phyloP scores from a whole-genome alignment of 73 alveolate species.

The Paramecium octaurelia region DNA sequence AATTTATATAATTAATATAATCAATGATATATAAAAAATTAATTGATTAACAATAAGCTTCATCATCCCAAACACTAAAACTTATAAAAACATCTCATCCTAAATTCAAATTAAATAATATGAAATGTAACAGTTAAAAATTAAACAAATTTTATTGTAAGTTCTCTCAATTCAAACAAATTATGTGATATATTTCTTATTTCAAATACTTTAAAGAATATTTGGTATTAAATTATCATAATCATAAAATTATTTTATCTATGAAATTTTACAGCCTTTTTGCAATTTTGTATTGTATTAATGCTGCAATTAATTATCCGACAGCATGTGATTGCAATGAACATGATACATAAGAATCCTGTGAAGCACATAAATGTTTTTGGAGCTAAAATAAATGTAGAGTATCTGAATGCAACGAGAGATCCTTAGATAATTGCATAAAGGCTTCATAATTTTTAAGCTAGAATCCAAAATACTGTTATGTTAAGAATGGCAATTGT shows the following conservation, averaged over 20 bases:
- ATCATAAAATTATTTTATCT: not conserved
- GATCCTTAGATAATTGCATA: not conserved
- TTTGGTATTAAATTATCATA: no score
- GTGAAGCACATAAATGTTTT: not conserved
- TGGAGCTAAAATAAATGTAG: not conserved
- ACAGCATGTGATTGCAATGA: conserved; percentile 13
- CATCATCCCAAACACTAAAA: no score
- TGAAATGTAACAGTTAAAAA: no score
- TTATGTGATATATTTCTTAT: no score
- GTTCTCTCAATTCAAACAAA: no score
- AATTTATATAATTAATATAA: no score
- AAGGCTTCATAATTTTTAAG: not conserved
- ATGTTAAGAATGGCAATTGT: not conserved
- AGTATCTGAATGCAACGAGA: not conserved
- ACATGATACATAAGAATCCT: conserved; percentile 2
- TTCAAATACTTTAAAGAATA: no score
- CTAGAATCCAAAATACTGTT: not conserved
- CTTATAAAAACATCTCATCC: no score
- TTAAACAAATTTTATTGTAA: no score
- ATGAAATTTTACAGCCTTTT: not conserved
- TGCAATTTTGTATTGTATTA: not conserved
- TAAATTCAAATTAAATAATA: no score
- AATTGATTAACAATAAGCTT: no score
- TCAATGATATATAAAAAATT: no score
- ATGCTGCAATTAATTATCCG: not conserved